phyloP scores from a whole-genome alignment of 208 protist genomes.

The Crithidia bombi region DNA sequence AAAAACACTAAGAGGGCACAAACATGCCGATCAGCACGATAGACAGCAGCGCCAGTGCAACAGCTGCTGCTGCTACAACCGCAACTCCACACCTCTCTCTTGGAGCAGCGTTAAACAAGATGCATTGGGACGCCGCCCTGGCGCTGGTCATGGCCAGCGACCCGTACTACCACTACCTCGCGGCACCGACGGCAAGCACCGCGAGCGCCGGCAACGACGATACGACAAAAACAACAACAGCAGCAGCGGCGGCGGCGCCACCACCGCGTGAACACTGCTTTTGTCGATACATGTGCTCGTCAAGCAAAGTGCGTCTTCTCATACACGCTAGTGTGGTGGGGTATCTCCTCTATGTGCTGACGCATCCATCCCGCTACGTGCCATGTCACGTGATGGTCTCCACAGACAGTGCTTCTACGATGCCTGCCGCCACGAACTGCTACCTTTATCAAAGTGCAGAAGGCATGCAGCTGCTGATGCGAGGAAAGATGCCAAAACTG shows the following conservation, averaged over 20 bases:
- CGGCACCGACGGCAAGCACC: no score
- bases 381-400: slow-evolving; percentile 15
- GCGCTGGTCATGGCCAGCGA: slow-evolving; percentile 27
- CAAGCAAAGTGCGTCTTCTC: slow-evolving; percentile 33
- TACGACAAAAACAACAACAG: background rate
- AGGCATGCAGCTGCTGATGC: slow-evolving; percentile 45
- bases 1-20: background rate
- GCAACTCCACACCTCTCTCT: background rate
- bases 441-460: slow-evolving; percentile 37
- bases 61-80: background rate
- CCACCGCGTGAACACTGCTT: background rate
- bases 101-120: background rate
- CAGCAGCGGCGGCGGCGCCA: background rate
- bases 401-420: background rate
- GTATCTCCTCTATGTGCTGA: slow-evolving; percentile 26
- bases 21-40: background rate
- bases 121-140: slow-evolving; percentile 32
- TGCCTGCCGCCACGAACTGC: slow-evolving; percentile 3
- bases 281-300: slow-evolving; percentile 21
- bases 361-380: slow-evolving; percentile 29
- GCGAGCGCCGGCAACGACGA: background rate
- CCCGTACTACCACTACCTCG: slow-evolving; percentile 31
- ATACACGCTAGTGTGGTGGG: slow-evolving; percentile 21
- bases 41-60: background rate
- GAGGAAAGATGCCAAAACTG: slow-evolving; percentile 18